These are phyloP conservation scores for Acacia acuminata DNA, from an alignment of 306 rosid species.

Conservation along the genomic window DNA sequence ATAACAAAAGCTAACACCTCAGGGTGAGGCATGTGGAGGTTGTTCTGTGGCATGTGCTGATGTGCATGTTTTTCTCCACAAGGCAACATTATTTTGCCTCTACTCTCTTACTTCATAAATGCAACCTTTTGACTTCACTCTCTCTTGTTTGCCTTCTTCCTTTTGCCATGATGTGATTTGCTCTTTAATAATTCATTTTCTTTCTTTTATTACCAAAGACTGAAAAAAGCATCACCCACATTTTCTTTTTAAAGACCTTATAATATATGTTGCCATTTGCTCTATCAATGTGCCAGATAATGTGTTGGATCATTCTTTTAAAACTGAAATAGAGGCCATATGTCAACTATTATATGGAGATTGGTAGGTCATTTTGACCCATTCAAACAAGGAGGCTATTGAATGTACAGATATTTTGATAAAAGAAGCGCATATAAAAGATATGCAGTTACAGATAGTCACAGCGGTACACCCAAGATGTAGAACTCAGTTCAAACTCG, in stretches of 20 bases:
- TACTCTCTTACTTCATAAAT: constrained; percentile 18
- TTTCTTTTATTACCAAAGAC: background rate
- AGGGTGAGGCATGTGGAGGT: background rate
- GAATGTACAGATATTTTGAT: too few species aligned
- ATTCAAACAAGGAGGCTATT: too few species aligned
- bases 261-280: background rate
- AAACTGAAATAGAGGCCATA: too few species aligned
- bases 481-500: too few species aligned
- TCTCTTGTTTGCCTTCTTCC: background rate
- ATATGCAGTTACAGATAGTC: too few species aligned
- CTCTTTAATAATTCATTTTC: background rate
- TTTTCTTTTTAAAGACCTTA: background rate
- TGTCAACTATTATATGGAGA: too few species aligned
- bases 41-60: background rate
- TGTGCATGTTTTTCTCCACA: constrained; percentile 10
- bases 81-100: background rate
- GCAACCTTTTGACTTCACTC: constrained; percentile 38
- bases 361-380: too few species aligned
- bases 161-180: background rate
- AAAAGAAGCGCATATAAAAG: too few species aligned
- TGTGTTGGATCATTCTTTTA: too few species aligned
- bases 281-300: background rate
- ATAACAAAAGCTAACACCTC: background rate
- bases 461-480: too few species aligned
- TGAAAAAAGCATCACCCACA: background rate